Percentiles rank a stretch among this genome's conserved stretches.
These are phyloP conservation scores for Penicillium macrosclerotiorum DNA, from an alignment of 495 filamentous ascomycete genomes.

Conservation along the genomic window DNA sequence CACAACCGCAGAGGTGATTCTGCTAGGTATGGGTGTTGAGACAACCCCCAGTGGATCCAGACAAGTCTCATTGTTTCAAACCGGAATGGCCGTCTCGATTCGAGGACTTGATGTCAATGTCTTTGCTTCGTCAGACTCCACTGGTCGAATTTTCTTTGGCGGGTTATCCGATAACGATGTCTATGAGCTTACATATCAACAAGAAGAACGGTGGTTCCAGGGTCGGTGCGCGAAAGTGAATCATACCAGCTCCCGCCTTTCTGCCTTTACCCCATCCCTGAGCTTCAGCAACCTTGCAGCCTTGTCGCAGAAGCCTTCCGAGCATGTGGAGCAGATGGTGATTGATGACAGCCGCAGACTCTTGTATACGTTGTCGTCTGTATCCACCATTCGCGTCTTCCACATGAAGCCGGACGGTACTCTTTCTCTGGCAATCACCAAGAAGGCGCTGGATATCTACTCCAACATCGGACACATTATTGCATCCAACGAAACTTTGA, in stretches of 20 bases:
- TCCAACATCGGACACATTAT: constrained; percentile 79
- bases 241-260: constrained; percentile 76
- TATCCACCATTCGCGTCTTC: constrained; percentile 81
- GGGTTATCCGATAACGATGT: constrained; percentile 80
- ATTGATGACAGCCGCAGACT: constrained; percentile 85
- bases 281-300: constrained; percentile 43
- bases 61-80: constrained; percentile 75
- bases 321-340: constrained; percentile 70
- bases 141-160: constrained; percentile 88
- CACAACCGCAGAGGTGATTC: constrained; percentile 75
- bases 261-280: constrained; percentile 61
- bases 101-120: constrained; percentile 69
- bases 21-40: constrained; percentile 74
- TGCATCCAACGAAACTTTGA: constrained; percentile 62
- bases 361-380: constrained; percentile 85
- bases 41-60: constrained; percentile 59
- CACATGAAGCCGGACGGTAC: constrained; percentile 61
- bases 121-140: constrained; percentile 71
- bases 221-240: constrained; percentile 78
- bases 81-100: constrained; percentile 71
- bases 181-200: constrained; percentile 91
- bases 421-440: constrained; percentile 56
- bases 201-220: constrained; percentile 94
- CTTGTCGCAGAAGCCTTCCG: constrained; percentile 41
- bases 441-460: constrained; percentile 51